Percentiles rank a stretch among this genome's conserved stretches.
These are phyloP conservation scores for Pochonia chlamydosporia DNA, from an alignment of 2,329 filamentous ascomycete species.

Conservation along the genomic window DNA sequence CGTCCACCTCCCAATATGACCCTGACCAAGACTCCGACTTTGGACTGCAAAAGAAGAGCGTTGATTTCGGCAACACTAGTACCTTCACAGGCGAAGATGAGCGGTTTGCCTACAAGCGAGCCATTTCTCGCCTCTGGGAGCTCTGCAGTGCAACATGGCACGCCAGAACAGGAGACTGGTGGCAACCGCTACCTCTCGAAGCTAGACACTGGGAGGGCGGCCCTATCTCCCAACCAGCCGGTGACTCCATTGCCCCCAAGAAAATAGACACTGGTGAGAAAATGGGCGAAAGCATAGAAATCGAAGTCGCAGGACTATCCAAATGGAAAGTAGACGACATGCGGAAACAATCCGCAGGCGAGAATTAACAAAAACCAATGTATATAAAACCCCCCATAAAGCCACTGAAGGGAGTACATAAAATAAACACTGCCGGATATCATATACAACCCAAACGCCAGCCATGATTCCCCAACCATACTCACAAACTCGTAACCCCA, in stretches of 20 bases:
- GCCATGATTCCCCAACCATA: conserved; percentile 12
- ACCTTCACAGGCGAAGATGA: conserved; percentile 78
- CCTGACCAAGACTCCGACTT: conserved; percentile 55
- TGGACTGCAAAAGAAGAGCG: conserved; percentile 28
- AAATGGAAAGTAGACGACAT: conserved; percentile 31
- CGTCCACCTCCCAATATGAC: conserved; percentile 42
- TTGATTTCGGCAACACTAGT: conserved; percentile 63
- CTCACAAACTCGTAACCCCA: conserved; percentile 56
- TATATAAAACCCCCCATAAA: neutral
- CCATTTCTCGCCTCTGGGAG: conserved; percentile 74
- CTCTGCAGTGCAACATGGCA: conserved; percentile 72
- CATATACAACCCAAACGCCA: conserved; percentile 16
- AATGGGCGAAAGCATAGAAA: conserved; percentile 27
- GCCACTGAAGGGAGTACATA: neutral
- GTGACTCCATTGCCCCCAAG: conserved; percentile 4
- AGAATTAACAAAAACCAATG: neutral
- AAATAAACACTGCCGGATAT: neutral
- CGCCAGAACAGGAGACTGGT: conserved; percentile 59
- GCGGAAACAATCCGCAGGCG: conserved; percentile 16
- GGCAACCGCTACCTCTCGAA: conserved; percentile 60
- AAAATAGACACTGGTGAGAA: conserved; percentile 17
- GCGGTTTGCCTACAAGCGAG: conserved; percentile 73
- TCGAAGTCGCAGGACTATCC: conserved; percentile 33
- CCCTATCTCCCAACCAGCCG: conserved; percentile 16
- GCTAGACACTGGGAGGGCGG: conserved; percentile 61